A percentile compares a stretch with the other conserved stretches of the same genome.
Evolutionary conservation across 73 alveolate genomes (phyloP).

Genomic region (Paramecium sonneborni): DNA sequence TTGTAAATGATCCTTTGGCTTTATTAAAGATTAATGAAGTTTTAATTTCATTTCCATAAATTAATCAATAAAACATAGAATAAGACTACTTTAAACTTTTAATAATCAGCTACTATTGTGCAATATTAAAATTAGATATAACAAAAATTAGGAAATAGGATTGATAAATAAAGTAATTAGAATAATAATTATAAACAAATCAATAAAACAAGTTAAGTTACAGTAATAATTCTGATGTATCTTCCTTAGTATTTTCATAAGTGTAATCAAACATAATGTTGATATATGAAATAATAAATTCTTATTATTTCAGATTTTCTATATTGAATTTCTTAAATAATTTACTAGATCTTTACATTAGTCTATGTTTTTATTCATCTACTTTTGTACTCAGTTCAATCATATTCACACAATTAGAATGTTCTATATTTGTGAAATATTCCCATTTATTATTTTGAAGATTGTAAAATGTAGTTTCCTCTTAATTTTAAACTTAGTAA

Average conservation of each 20-base stretch:
- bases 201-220: neutral
- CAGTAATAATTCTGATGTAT: neutral
- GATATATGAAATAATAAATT: neutral
- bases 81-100: neutral
- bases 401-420: neutral
- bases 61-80: neutral
- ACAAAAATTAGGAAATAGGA: neutral
- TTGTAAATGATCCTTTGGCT: conserved; percentile 1
- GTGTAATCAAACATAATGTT: neutral
- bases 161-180: neutral
- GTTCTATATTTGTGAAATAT: neutral
- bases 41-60: neutral
- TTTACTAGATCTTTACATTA: neutral
- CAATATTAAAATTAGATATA: neutral
- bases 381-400: neutral
- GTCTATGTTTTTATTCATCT: neutral
- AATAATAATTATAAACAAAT: neutral
- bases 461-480: neutral
- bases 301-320: neutral
- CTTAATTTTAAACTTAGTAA: neutral
- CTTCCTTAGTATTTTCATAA: neutral
- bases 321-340: neutral
- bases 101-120: conserved; percentile 32
- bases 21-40: conserved; percentile 33
- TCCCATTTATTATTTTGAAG: neutral